phyloP scores from a whole-genome alignment of 2,329 filamentous ascomycete genomes.

The Penicillium vulpinum region DNA sequence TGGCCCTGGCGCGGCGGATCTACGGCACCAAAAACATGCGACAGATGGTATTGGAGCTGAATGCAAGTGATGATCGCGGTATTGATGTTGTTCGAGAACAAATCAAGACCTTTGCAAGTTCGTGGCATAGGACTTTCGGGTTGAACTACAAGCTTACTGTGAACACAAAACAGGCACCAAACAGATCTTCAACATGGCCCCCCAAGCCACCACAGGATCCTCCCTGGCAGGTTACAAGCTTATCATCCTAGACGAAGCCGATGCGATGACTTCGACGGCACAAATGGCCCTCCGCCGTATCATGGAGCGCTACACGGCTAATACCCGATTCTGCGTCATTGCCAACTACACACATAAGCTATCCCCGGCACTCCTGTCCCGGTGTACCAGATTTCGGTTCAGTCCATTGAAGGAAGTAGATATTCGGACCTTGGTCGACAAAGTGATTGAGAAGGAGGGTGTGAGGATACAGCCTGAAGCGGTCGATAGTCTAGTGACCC shows the following conservation, averaged over 20 bases:
- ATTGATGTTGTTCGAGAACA: conserved; percentile 98
- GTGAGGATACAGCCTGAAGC: conserved; percentile 82
- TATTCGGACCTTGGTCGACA: conserved; percentile 81
- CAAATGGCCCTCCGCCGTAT: conserved; percentile 96
- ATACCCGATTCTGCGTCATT: conserved; percentile 97
- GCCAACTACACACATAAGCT: conserved; percentile 99
- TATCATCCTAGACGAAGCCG: conserved; percentile 97
- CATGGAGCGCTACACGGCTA: conserved; percentile 99
- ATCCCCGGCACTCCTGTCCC: conserved; percentile 83
- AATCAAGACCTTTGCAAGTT: conserved; percentile 96
- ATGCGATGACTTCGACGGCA: conserved; percentile 98
- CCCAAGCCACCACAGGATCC: conserved; percentile 46
- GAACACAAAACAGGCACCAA: conserved; percentile 62
- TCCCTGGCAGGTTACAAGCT: conserved; percentile 81
- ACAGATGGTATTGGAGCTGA: conserved; percentile 97
- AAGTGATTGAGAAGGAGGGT: conserved; percentile 82
- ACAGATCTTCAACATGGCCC: conserved; percentile 81
- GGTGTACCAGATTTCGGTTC: conserved; percentile 94
- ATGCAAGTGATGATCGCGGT: conserved; percentile 93
- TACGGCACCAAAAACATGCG: conserved; percentile 91
- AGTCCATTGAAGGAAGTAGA: conserved; percentile 87
- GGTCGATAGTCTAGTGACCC: conserved; percentile 74
- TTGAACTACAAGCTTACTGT: conserved; percentile 1
- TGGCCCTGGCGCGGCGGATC: conserved; percentile 88
- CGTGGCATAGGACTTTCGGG: conserved; percentile 12